Base-by-base conservation (phyloP, 2,329 filamentous ascomycete genomes). In the Aspergillus udagawae region DNA sequence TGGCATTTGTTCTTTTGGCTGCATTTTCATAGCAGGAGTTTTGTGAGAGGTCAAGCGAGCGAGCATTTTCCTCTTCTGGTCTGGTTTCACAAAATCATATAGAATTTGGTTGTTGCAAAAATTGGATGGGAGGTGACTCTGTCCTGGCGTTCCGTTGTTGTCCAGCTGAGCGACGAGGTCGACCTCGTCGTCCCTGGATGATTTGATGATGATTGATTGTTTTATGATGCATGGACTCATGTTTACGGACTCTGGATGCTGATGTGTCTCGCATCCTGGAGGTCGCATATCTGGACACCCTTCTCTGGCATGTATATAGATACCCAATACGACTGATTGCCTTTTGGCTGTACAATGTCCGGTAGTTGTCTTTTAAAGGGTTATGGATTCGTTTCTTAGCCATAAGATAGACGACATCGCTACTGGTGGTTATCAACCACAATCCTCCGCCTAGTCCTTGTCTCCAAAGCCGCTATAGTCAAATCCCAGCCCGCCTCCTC, bases 391-490 rank as follows among this genome's bases (percentile, higher is more conserved):
- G 17, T 25, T 47, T 7, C 23, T 4, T 47, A 21, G 4, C 14
- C 21, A 21, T 20, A 3, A 5, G 9, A 44, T 12, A 9, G 41
- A 10, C 3, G n/a, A 12, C 8, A 1, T 44, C 3, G 8, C n/a
- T 44, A 20, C 41, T 21, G 4, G n/a, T 44, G 10, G 4, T 14
- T 47, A 47, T 27, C 12, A 17, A 44, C 28, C 9, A 45, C 49
- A 52, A 79, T 59, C 57, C 77, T 70, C 54, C 67, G 66, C 10
- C 83, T 85, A 49, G 82, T 77, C 57, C 75, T 79, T 20, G 87
- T 91, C 76, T 92, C 88, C 64, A 92, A 75, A 5, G 85, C 86
- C 42, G 80, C 80, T 52, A 79, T 79, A 55, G 84, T 76, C 49
- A 89, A 64, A 72, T 92, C 83, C 89, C 89, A 92, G 0, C 88